Evolutionary conservation across 2,329 filamentous ascomycete species (phyloP).

Genomic region (Alternaria longipes): DNA sequence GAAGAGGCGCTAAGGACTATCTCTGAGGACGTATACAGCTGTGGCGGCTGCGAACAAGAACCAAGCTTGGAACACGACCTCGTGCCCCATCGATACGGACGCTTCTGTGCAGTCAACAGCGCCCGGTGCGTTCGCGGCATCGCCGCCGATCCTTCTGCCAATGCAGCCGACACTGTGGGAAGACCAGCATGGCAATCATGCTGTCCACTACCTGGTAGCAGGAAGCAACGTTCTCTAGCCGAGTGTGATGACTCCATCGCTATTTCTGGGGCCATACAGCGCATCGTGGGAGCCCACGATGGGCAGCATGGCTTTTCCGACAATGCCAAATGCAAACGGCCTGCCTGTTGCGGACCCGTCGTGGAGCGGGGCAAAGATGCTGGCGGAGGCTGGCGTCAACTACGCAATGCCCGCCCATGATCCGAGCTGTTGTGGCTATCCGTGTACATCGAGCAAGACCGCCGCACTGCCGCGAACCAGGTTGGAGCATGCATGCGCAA

Average conservation of each 20-base stretch:
- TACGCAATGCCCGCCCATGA: too few species aligned
- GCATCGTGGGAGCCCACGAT: background rate
- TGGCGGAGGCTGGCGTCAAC: too few species aligned
- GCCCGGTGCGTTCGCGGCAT: too few species aligned
- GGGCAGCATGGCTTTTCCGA: background rate
- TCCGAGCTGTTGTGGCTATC: too few species aligned
- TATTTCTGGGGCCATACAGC: background rate
- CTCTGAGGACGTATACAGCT: background rate
- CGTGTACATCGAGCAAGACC: too few species aligned
- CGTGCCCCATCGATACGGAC: background rate
- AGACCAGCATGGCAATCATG: too few species aligned
- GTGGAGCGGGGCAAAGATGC: background rate
- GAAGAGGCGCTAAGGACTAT: background rate
- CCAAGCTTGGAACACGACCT: background rate
- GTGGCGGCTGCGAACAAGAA: background rate
- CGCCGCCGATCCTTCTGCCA: too few species aligned
- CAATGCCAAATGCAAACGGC: background rate
- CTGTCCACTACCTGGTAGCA: background rate
- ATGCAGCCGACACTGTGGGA: too few species aligned
- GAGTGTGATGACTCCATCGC: background rate
- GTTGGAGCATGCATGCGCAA: too few species aligned
- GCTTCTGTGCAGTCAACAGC: too few species aligned
- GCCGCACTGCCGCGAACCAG: too few species aligned
- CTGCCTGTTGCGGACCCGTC: background rate
- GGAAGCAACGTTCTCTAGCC: background rate